Conservation (phyloP, 2,329 filamentous ascomycete genomes). For the Aspergillus sojae region DNA sequence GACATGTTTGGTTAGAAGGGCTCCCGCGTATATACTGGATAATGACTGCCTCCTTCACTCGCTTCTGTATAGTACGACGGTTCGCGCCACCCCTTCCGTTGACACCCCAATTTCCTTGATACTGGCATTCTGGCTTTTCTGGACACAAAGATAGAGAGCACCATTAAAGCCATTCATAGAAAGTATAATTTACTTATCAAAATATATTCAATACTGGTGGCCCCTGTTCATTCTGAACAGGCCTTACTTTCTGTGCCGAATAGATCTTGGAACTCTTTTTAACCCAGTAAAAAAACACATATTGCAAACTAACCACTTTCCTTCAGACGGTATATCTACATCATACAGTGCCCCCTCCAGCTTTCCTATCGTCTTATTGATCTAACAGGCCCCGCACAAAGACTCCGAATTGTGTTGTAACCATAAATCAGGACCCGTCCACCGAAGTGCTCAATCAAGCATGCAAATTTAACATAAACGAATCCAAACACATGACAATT, state of each 20-base stretch:
- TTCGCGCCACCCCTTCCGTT: slow-evolving; percentile 2
- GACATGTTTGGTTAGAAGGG: slow-evolving; percentile 54
- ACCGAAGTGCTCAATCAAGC: slow-evolving; percentile 9
- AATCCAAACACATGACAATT: slow-evolving; percentile 14
- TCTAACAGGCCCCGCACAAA: slow-evolving; percentile 6
- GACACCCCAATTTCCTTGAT: slow-evolving; percentile 3
- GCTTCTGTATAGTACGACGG: slow-evolving; percentile 24
- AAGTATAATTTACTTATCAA: not conserved
- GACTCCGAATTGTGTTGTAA: slow-evolving; percentile 8
- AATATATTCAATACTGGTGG: not conserved
- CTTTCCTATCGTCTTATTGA: slow-evolving; percentile 6
- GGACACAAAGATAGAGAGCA: not conserved
- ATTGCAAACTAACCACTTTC: slow-evolving; percentile 27
- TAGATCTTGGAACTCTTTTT: not conserved
- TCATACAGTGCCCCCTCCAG: slow-evolving; percentile 19
- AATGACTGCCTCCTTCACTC: not conserved
- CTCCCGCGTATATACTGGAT: not conserved
- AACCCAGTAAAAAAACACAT: slow-evolving; percentile 9
- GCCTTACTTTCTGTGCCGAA: not conserved
- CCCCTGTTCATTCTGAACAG: no score
- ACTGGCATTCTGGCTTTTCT: not conserved
- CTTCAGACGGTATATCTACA: slow-evolving; percentile 41
- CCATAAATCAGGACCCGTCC: slow-evolving; percentile 9
- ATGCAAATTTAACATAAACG: slow-evolving; percentile 9
- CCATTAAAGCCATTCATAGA: not conserved